Conservation (phyloP, 2,329 filamentous ascomycete species). For the Pleomassaria siparia region DNA sequence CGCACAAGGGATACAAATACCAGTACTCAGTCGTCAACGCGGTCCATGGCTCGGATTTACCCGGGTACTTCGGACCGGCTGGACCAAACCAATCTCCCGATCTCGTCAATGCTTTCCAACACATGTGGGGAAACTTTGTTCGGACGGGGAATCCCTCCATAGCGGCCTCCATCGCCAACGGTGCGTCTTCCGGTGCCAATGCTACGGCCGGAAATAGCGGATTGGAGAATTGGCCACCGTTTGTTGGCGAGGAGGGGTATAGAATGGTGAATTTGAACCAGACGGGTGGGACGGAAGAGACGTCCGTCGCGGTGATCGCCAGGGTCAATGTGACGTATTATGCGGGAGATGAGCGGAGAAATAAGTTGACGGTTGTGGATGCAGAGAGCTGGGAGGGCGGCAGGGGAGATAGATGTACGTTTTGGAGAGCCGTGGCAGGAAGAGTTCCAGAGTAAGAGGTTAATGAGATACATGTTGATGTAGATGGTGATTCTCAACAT, state of each 20-base stretch:
- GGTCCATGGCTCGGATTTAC: conserved; percentile 17
- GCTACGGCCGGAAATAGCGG: neutral
- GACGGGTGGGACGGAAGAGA: conserved; percentile 17
- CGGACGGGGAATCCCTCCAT: conserved; percentile 15
- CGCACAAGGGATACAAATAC: conserved; percentile 16
- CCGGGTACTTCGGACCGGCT: conserved; percentile 21
- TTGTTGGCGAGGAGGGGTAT: conserved; percentile 2
- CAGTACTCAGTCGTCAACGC: conserved; percentile 24
- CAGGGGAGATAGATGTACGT: conserved; percentile 22
- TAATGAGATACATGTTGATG: neutral
- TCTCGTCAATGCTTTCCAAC: conserved; percentile 11
- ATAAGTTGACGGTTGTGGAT: conserved; percentile 20
- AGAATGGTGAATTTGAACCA: conserved; percentile 22
- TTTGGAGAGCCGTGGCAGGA: conserved; percentile 19
- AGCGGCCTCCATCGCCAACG: conserved; percentile 7
- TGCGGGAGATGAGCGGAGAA: conserved; percentile 14
- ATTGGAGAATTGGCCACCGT: conserved; percentile 17
- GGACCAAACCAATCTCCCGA: conserved; percentile 11
- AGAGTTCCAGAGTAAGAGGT: conserved; percentile 12
- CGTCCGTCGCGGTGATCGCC: neutral
- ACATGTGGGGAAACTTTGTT: conserved; percentile 23
- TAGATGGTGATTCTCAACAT: too few species aligned
- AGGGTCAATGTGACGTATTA: conserved; percentile 9
- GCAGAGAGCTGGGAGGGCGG: conserved; percentile 25
- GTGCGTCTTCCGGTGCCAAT: conserved; percentile 8